Base-by-base conservation (phyloP, 768 basidiomycete species). In the Lactarius quietus region DNA sequence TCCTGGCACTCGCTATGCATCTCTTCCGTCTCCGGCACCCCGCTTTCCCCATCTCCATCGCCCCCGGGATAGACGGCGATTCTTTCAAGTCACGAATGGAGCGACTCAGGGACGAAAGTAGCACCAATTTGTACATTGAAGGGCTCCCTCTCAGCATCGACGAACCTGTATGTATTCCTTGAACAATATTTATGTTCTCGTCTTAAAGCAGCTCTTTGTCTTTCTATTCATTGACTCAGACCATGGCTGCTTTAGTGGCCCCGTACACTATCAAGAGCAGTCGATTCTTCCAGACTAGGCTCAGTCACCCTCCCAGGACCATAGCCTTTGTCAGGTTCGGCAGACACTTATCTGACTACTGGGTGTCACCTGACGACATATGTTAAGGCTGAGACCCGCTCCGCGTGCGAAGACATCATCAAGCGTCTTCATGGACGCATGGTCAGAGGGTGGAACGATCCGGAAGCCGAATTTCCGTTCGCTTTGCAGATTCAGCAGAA, bases 41-140 rank as follows among this genome's bases (percentile, higher is more conserved):
- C 57, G 39, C 39, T 55, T 26, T 43, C 68, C 52, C 68, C 26
- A 26, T 59, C 70, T 31, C 57, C 58, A 17, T 36, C 62, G 38
- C 60, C 64, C 48, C 28, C 63, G 9, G 58, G 56, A 56, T 38
- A 38, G 67, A 70, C 29, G 45, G 59, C 29, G 76, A 73, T 53
- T 79, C 82, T 3, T 92, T 92, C 82, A 91, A 90, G 75, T 77
- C 82, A n/a, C 83, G 84, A 74, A 92, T 92, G 90, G 90, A 90
- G 72, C 84, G 82, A 63, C 76, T 91, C 59, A 81, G 82, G 65
- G 90, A 92, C 72, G 76, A 77, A 57, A 72, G 72, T 18, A 90
- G 89, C 60, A 91, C 89, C 20, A 92, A 92, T 74, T 74, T 93
- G 66, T 93, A 93, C 74, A 86, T 93, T 74, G 90, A 93, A 75